phyloP scores from a whole-genome alignment of 352 stramenopile species.

The Blastocystis sp. region DNA sequence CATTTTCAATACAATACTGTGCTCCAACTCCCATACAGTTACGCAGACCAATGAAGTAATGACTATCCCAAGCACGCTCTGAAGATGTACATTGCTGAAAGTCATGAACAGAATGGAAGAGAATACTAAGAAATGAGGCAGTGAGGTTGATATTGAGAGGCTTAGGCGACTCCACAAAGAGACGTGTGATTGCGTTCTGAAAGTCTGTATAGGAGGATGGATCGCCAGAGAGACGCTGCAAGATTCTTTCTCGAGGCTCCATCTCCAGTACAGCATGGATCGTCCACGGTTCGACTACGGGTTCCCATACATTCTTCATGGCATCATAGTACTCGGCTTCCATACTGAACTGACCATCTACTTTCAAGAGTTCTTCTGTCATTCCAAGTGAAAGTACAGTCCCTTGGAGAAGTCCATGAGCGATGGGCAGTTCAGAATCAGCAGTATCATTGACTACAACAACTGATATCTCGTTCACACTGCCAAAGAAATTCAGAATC shows the following conservation, averaged over 20 bases:
- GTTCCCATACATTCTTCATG: not conserved
- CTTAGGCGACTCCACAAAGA: not conserved
- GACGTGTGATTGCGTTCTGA: not conserved
- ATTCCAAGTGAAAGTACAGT: not conserved
- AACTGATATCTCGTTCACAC: slow-evolving; percentile 4
- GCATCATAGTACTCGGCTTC: slow-evolving; percentile 16
- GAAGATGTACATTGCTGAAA: not conserved
- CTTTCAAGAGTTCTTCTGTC: not conserved
- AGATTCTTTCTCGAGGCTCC: not conserved
- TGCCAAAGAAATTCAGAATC: not conserved
- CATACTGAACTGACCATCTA: not conserved
- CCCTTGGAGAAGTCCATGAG: not conserved
- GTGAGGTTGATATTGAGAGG: slow-evolving; percentile 9
- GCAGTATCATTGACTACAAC: slow-evolving; percentile 50
- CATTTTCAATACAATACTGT: not conserved
- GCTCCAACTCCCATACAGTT: not conserved
- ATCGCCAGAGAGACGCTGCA: not conserved
- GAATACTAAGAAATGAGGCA: not conserved
- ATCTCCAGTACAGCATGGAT: not conserved
- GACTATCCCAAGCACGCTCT: not conserved
- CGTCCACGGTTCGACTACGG: not conserved
- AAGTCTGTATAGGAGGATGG: not conserved
- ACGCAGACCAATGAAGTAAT: slow-evolving; percentile 18
- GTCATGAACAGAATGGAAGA: not conserved
- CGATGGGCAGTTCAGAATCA: slow-evolving; percentile 11